These are phyloP conservation scores for Sclerotinia nivalis DNA, from an alignment of 2,329 filamentous ascomycete species.

Conservation along the genomic window DNA sequence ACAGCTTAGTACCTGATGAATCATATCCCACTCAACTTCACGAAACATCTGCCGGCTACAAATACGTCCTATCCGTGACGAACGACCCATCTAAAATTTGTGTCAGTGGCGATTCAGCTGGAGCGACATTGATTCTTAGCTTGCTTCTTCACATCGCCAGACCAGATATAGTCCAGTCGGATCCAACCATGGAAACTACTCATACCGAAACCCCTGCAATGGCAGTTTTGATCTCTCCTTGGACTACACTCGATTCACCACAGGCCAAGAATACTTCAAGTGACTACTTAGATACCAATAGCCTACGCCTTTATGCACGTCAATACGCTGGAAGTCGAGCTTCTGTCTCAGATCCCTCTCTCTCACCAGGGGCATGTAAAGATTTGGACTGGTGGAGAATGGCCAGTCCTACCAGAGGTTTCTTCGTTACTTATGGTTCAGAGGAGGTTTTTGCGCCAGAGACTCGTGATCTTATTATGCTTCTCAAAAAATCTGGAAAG, in stretches of 20 bases:
- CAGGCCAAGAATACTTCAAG: constrained; percentile 68
- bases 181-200: neutral
- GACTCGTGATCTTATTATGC: constrained; percentile 59
- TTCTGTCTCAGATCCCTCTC: constrained; percentile 54
- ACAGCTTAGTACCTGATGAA: constrained; percentile 69
- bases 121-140: constrained; percentile 71
- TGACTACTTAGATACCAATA: constrained; percentile 71
- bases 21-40: constrained; percentile 72
- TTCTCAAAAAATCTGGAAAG: constrained; percentile 55
- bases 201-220: constrained; percentile 50
- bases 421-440: constrained; percentile 69
- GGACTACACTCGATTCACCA: constrained; percentile 70
- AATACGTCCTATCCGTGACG: constrained; percentile 63
- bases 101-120: constrained; percentile 78
- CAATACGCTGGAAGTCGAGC: constrained; percentile 62
- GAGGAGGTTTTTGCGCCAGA: constrained; percentile 79
- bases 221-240: constrained; percentile 76
- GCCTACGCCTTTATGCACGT: constrained; percentile 67
- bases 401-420: constrained; percentile 65
- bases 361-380: constrained; percentile 71
- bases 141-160: constrained; percentile 65
- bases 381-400: constrained; percentile 66
- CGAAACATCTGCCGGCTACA: constrained; percentile 69
- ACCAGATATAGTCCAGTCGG: constrained; percentile 16
- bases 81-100: constrained; percentile 61